phyloP scores from a whole-genome alignment of 2,329 filamentous ascomycete genomes.

The Colletotrichum viniferum region DNA sequence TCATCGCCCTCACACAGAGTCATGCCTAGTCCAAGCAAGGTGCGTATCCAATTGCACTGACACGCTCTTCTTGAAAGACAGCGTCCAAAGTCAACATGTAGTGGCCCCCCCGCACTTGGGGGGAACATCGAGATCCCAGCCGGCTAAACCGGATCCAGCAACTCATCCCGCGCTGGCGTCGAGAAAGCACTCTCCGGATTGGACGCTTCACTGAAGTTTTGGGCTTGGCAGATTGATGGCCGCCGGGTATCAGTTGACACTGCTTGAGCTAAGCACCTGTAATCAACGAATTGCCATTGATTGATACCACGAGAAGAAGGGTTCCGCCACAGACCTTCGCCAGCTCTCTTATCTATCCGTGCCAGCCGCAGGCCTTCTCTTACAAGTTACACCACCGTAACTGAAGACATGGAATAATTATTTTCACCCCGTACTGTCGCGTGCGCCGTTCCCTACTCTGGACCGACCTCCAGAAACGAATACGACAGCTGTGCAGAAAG shows the following conservation, averaged over 20 bases:
- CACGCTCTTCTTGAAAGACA: not conserved
- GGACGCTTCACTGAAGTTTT: not conserved
- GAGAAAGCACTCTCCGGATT: not conserved
- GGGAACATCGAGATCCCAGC: not conserved
- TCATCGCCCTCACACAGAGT: not conserved
- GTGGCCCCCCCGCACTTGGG: not conserved
- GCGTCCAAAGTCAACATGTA: not conserved
- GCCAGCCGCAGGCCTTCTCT: not conserved
- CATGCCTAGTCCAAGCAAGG: not conserved
- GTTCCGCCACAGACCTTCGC: not conserved
- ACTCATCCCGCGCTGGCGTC: constrained; percentile 1
- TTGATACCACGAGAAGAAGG: not conserved
- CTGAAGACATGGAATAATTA: not conserved
- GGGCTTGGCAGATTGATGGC: not conserved
- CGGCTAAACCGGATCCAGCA: not conserved
- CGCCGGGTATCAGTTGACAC: constrained; percentile 14
- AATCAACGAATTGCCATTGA: not conserved
- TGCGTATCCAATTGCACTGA: not conserved
- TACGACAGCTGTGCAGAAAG: not conserved
- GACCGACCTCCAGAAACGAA: not conserved
- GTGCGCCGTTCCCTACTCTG: not conserved
- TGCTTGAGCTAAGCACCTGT: not conserved
- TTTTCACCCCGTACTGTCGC: not conserved
- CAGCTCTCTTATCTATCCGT: not conserved
- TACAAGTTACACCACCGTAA: not conserved